phyloP scores from a whole-genome alignment of 2,329 filamentous ascomycete genomes.

The Nannizziopsis arthrosporioides region DNA sequence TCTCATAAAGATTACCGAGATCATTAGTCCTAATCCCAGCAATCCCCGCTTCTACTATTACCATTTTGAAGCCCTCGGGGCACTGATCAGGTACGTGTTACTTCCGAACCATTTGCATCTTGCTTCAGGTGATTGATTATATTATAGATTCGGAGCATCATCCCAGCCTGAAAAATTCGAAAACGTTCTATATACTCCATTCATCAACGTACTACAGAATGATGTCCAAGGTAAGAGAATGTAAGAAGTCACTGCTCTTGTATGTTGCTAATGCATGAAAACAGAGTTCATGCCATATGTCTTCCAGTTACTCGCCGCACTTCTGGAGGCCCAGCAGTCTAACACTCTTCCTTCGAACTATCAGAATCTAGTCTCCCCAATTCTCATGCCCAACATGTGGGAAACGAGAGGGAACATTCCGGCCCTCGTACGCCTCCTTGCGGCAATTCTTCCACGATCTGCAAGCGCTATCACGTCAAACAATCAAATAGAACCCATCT shows the following conservation, averaged over 20 bases:
- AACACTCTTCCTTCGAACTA: conserved; percentile 72
- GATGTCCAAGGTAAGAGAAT: conserved; percentile 59
- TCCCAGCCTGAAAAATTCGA: conserved; percentile 64
- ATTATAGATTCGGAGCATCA: conserved; percentile 50
- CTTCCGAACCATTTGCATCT: neutral
- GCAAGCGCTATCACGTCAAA: conserved; percentile 60
- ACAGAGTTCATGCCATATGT: conserved; percentile 90
- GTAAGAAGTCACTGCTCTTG: conserved; percentile 16
- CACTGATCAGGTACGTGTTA: conserved; percentile 54
- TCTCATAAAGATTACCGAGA: conserved; percentile 76
- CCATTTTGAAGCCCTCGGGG: conserved; percentile 88
- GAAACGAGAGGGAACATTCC: conserved; percentile 87
- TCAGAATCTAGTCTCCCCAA: conserved; percentile 61
- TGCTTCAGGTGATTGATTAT: conserved; percentile 10
- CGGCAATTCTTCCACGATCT: conserved; percentile 70
- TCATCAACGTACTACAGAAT: conserved; percentile 65
- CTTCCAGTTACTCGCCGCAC: conserved; percentile 85
- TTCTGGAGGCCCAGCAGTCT: conserved; percentile 74
- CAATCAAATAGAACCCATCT: conserved; percentile 72
- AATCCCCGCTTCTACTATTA: conserved; percentile 98
- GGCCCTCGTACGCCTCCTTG: conserved; percentile 71
- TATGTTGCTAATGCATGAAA: conserved; percentile 18
- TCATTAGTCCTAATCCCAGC: conserved; percentile 89
- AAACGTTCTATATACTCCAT: conserved; percentile 67
- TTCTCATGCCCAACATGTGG: conserved; percentile 77